phyloP scores from a whole-genome alignment of 2,329 filamentous ascomycete species.

The Rhinocladiella similis region DNA sequence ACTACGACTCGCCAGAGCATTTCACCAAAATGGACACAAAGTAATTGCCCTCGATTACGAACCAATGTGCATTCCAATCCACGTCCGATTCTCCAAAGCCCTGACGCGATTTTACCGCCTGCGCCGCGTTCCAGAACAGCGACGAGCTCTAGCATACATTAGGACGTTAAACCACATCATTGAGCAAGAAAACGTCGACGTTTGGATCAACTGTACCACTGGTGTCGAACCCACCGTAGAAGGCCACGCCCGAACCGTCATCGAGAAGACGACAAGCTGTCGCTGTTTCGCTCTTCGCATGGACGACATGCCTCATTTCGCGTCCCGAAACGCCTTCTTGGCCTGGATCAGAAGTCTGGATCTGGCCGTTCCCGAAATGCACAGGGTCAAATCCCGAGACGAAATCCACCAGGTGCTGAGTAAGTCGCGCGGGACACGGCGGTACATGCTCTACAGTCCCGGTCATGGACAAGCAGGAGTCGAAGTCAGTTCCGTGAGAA shows the following conservation, averaged over 20 bases:
- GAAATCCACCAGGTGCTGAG: slow-evolving; percentile 58
- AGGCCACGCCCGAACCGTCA: slow-evolving; percentile 60
- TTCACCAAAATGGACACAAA: slow-evolving; percentile 64
- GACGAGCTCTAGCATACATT: slow-evolving; percentile 48
- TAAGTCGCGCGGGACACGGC: slow-evolving; percentile 37
- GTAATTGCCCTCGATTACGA: slow-evolving; percentile 71
- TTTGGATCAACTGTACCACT: slow-evolving; percentile 74
- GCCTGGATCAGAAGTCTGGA: slow-evolving; percentile 12
- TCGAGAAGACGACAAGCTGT: slow-evolving; percentile 61
- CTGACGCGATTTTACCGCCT: slow-evolving; percentile 57
- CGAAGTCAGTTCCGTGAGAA: slow-evolving; percentile 55
- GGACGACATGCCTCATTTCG: slow-evolving; percentile 7
- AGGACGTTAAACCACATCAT: slow-evolving; percentile 60
- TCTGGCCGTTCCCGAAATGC: slow-evolving; percentile 50
- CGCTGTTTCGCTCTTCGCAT: slow-evolving; percentile 39
- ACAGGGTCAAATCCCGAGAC: slow-evolving; percentile 54
- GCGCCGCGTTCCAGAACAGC: slow-evolving; percentile 20
- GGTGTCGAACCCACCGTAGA: slow-evolving; percentile 65
- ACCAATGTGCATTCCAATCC: slow-evolving; percentile 45
- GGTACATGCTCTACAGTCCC: slow-evolving; percentile 66
- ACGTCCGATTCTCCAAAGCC: slow-evolving; percentile 60
- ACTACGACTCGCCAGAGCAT: slow-evolving; percentile 64
- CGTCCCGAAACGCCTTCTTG: slow-evolving; percentile 15
- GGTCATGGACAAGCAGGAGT: slow-evolving; percentile 34
- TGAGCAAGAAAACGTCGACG: slow-evolving; percentile 59